A percentile compares a stretch with the other conserved stretches of the same genome.
phyloP scores from a whole-genome alignment of 495 filamentous ascomycete species.

The Lindgomyces ingoldianus region DNA sequence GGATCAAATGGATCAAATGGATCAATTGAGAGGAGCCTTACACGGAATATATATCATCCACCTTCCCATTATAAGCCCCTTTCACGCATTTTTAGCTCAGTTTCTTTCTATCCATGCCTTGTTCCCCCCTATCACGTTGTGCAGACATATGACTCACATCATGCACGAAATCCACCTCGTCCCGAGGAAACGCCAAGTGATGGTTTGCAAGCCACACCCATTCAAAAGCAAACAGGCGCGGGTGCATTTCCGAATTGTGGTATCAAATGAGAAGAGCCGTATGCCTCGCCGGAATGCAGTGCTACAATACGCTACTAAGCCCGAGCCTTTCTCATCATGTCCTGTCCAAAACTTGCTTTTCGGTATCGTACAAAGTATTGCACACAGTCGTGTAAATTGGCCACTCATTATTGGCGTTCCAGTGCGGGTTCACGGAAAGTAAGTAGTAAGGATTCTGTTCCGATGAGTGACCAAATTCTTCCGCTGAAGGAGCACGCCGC shows the following conservation, averaged over 20 bases:
- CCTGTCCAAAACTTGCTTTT: too few species aligned
- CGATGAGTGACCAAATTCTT: constrained; percentile 59
- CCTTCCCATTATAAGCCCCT: constrained; percentile 4
- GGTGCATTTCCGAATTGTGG: not conserved
- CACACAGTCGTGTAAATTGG: too few species aligned
- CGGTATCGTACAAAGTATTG: too few species aligned
- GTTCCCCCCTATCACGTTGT: constrained; percentile 6
- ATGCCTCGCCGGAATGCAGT: not conserved
- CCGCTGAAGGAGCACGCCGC: constrained; percentile 41
- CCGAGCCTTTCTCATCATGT: not conserved
- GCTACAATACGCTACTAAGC: not conserved
- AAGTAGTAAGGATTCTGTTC: constrained; percentile 45
- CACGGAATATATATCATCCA: constrained; percentile 24
- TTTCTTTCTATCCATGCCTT: too few species aligned
- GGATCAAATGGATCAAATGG: not conserved
- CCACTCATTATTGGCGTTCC: too few species aligned
- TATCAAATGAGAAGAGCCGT: not conserved
- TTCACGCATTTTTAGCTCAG: not conserved
- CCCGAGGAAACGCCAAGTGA: not conserved
- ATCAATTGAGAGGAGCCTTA: constrained; percentile 10
- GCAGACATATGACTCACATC: constrained; percentile 27
- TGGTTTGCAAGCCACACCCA: not conserved
- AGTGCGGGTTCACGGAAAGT: constrained; percentile 6
- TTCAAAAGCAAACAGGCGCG: not conserved
- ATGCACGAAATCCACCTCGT: not conserved